Evolutionary conservation across 2,329 filamentous ascomycete species (phyloP).

Genomic region (Annulohypoxylon truncatum): DNA sequence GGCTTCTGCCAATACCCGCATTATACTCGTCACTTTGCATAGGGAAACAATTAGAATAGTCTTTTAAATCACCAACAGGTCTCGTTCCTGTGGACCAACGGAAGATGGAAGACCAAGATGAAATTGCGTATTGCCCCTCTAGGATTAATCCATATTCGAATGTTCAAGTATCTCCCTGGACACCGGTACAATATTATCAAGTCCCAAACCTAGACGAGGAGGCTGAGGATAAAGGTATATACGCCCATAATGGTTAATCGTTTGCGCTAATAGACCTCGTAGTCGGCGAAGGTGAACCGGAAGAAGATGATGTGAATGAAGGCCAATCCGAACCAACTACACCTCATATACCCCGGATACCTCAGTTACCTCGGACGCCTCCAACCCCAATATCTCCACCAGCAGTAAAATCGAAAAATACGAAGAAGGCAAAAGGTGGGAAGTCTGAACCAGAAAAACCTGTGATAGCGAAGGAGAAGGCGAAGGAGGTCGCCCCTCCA

Average conservation of each 20-base stretch:
- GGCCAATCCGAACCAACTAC: conserved; percentile 19
- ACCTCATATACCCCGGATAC: conserved; percentile 8
- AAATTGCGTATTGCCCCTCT: conserved; percentile 41
- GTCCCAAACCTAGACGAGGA: conserved; percentile 37
- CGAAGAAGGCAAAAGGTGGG: conserved; percentile 30
- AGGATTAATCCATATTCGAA: conserved; percentile 37
- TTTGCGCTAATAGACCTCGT: conserved; percentile 39
- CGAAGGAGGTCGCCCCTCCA: conserved; percentile 3
- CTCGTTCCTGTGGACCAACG: conserved; percentile 28
- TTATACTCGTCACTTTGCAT: conserved; percentile 39
- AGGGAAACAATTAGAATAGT: conserved; percentile 32
- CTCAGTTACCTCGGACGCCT: background rate
- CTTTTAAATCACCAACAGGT: conserved; percentile 21
- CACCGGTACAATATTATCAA: conserved; percentile 37
- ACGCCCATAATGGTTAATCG: background rate
- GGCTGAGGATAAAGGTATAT: conserved; percentile 43
- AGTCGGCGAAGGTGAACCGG: conserved; percentile 34
- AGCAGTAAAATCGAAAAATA: conserved; percentile 33
- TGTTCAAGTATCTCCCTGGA: conserved; percentile 43
- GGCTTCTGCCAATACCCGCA: conserved; percentile 42
- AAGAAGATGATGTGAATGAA: conserved; percentile 35
- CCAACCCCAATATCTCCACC: conserved; percentile 12
- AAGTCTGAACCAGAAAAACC: conserved; percentile 24
- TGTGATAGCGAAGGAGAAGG: conserved; percentile 14
- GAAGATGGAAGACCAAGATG: conserved; percentile 43